phyloP scores from a whole-genome alignment of 2,329 filamentous ascomycete species.

The Botrytis galanthina region DNA sequence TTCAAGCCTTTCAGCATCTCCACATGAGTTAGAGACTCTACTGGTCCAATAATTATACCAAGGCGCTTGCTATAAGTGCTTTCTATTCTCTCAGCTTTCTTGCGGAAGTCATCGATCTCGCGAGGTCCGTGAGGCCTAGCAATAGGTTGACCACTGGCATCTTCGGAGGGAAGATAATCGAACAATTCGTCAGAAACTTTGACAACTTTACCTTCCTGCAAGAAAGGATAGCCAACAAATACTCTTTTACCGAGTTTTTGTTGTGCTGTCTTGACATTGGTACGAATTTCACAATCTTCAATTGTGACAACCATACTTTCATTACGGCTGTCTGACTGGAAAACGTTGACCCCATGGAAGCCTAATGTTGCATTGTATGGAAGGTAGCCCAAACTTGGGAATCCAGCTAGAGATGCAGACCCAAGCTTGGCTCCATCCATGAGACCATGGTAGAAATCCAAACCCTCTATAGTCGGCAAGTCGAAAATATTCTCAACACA shows the following conservation, averaged over 20 bases:
- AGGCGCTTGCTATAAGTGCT: slow-evolving; percentile 86
- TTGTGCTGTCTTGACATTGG: slow-evolving; percentile 70
- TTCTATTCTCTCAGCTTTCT: slow-evolving; percentile 81
- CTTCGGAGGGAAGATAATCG: slow-evolving; percentile 71
- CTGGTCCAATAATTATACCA: slow-evolving; percentile 79
- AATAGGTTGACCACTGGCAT: slow-evolving; percentile 60
- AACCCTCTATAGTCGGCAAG: slow-evolving; percentile 83
- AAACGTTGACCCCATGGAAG: slow-evolving; percentile 89
- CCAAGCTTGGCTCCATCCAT: slow-evolving; percentile 83
- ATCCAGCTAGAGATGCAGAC: slow-evolving; percentile 81
- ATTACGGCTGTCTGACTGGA: slow-evolving; percentile 92
- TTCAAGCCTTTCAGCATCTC: slow-evolving; percentile 88
- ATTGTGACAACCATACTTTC: slow-evolving; percentile 94
- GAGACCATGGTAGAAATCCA: slow-evolving; percentile 81
- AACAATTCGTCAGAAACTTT: slow-evolving; percentile 92
- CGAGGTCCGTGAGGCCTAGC: slow-evolving; percentile 68
- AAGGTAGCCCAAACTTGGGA: slow-evolving; percentile 84
- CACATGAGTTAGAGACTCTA: slow-evolving; percentile 88
- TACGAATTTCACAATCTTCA: slow-evolving; percentile 67
- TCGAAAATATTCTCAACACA: slow-evolving; percentile 98
- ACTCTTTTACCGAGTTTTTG: slow-evolving; percentile 79
- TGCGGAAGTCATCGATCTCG: slow-evolving; percentile 80
- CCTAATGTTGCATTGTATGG: slow-evolving; percentile 78
- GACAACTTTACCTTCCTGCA: slow-evolving; percentile 88
- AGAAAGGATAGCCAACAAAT: slow-evolving; percentile 90